phyloP scores from a whole-genome alignment of 108 stramenopile genomes.

The Schizochytrium sp. region DNA sequence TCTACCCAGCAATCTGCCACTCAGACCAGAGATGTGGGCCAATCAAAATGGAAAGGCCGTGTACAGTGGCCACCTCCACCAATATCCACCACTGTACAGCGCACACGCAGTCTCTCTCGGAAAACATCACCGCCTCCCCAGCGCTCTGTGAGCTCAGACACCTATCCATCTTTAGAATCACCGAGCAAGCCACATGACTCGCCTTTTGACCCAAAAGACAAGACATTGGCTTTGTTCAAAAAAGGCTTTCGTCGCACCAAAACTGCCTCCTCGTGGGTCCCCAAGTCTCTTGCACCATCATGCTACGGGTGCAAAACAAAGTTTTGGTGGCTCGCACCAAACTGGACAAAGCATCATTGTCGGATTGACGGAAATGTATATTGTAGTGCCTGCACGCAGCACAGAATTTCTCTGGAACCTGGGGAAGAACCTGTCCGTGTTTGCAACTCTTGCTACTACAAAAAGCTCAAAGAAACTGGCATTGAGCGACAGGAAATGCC shows the following conservation, averaged over 20 bases:
- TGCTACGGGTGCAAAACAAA: constrained; percentile 28
- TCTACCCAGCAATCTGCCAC: too few species aligned
- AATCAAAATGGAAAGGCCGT: too few species aligned
- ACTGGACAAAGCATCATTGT: constrained; percentile 46
- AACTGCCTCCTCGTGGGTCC: constrained; percentile 39
- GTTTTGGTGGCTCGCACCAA: constrained; percentile 4
- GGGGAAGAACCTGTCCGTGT: background rate
- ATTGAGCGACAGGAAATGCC: background rate
- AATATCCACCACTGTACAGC: too few species aligned
- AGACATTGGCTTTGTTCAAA: background rate
- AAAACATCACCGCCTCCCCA: too few species aligned
- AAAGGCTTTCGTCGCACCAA: background rate
- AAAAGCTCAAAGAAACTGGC: background rate
- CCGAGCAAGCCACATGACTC: constrained; percentile 21
- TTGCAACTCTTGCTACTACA: background rate
- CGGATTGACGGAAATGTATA: constrained; percentile 9
- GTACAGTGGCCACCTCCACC: too few species aligned
- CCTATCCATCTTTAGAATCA: background rate
- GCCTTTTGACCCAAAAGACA: background rate
- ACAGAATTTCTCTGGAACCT: background rate
- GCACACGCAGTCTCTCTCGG: too few species aligned
- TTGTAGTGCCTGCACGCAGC: background rate
- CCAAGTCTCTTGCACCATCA: background rate
- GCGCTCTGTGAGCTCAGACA: background rate
- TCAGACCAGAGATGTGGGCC: too few species aligned